Evolutionary conservation across 2,329 filamentous ascomycete species (phyloP), one percentile per base, ranked within the genome.

Genomic region (Aureobasidium uvarum): DNA sequence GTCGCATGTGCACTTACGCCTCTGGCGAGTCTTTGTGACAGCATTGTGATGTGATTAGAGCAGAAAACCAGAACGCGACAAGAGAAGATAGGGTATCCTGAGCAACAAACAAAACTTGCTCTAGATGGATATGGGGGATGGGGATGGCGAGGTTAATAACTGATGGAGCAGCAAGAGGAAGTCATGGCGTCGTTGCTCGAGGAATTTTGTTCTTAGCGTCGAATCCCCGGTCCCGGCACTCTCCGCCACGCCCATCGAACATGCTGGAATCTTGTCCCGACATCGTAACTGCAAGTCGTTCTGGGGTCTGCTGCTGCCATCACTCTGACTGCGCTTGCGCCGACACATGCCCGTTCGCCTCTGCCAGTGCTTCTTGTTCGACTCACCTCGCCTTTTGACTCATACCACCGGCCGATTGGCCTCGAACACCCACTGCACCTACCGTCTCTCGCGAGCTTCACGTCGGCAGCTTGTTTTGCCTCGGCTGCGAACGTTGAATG

Each of bases 21-120:
- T 67, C 74, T 72, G 71, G 74, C 72, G 63, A 75, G 66, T 69
- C 73, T 69, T 64, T 72, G 74, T 52, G 74, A 74, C 67, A 76
- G 67, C 74, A 76, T 76, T 54, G 66, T 74, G 69, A 18, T 33
- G 45, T 33, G 41, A 41, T 51, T 39, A 62, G 33, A 62, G 33
- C 45, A 41, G 33, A 62, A 62, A 62, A 54, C 64, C 38, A 66
- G 58, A 62, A 54, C 50, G 33, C 43, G 55, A 66, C 56, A 62
- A 62, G 50, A 62, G 58, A 50, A 55, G 39, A 62, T 52, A 31
- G 45, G 45, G 59, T 51, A 51, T 62, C 59, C 28, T 41, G 59
- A 62, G 59, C 59, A 51, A 62, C 59, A 62, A 45, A 51, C 41
- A 31, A 62, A 51, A 46, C 59, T 39, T 62, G 45, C 46, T 62